A percentile compares a stretch with the other conserved stretches of the same genome.
Evolutionary conservation across 2,329 filamentous ascomycete species (phyloP).

Genomic region (Alternaria metachromatica): DNA sequence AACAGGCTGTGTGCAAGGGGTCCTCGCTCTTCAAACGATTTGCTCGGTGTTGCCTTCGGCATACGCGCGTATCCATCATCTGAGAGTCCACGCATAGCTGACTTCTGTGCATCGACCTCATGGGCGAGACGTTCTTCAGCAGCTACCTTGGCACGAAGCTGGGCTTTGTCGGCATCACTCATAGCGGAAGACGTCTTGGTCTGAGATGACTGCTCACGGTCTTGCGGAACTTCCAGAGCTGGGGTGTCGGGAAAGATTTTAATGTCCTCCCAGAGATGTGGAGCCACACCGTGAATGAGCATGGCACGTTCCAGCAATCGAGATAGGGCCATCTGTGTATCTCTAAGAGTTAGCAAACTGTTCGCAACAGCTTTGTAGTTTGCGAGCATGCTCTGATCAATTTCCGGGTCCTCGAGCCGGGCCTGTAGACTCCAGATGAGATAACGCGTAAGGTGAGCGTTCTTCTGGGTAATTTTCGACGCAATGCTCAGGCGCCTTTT

Average conservation of each 20-base stretch:
- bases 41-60: slow-evolving; percentile 18
- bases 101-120: slow-evolving; percentile 37
- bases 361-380: slow-evolving; percentile 31
- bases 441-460: slow-evolving; percentile 34
- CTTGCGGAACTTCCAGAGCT: neutral
- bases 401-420: slow-evolving; percentile 30
- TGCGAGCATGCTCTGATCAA: slow-evolving; percentile 15
- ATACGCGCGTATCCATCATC: slow-evolving; percentile 35
- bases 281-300: slow-evolving; percentile 26
- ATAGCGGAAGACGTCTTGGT: neutral
- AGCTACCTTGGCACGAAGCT: slow-evolving; percentile 18
- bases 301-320: slow-evolving; percentile 34
- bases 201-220: neutral
- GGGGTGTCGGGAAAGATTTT: neutral
- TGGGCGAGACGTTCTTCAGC: slow-evolving; percentile 32
- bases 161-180: slow-evolving; percentile 6
- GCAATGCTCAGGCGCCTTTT: slow-evolving; percentile 32
- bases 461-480: slow-evolving; percentile 33
- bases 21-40: slow-evolving; percentile 26
- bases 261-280: slow-evolving; percentile 15
- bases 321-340: slow-evolving; percentile 38
- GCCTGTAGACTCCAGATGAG: slow-evolving; percentile 38
- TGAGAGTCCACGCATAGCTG: slow-evolving; percentile 37
- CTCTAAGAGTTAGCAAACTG: slow-evolving; percentile 34
- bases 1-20: slow-evolving; percentile 41